Evolutionary conservation across 805 yeast species (phyloP).

Genomic region (Saccharomycopsis fermentans): DNA sequence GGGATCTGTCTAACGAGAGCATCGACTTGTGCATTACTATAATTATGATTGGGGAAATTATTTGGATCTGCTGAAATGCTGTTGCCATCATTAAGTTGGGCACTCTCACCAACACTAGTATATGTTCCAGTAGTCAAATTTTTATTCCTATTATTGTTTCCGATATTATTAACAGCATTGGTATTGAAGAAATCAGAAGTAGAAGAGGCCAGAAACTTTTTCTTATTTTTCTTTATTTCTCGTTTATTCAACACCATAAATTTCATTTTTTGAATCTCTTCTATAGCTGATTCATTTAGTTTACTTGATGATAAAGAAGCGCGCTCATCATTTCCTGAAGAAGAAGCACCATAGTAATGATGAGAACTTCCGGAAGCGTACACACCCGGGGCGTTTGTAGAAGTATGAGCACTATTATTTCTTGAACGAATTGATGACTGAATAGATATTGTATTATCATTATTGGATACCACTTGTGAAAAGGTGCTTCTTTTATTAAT

Average conservation of each 20-base stretch:
- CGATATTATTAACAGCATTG: not conserved
- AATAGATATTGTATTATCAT: not conserved
- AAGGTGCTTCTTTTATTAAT: not conserved
- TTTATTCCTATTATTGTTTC: not conserved
- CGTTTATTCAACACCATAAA: constrained; percentile 11
- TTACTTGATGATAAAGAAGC: constrained; percentile 1
- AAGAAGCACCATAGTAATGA: not conserved
- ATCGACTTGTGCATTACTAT: not conserved
- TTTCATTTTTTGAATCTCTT: constrained; percentile 18
- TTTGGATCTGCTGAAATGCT: not conserved
- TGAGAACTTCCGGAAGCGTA: not conserved
- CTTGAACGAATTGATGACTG: not conserved
- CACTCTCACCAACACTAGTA: not conserved
- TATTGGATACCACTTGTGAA: not conserved
- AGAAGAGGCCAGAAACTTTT: not conserved
- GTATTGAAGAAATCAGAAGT: not conserved
- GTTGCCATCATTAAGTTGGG: constrained; percentile 1
- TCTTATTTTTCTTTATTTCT: constrained; percentile 12
- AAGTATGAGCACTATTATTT: not conserved
- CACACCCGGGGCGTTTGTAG: not conserved
- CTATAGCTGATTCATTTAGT: constrained; percentile 14
- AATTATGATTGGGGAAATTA: not conserved
- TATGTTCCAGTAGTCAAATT: not conserved
- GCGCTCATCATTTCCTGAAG: not conserved
- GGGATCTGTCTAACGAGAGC: not conserved